These are phyloP conservation scores for Bisporella sp. DNA, from an alignment of 2,329 filamentous ascomycete genomes.

Conservation along the genomic window DNA sequence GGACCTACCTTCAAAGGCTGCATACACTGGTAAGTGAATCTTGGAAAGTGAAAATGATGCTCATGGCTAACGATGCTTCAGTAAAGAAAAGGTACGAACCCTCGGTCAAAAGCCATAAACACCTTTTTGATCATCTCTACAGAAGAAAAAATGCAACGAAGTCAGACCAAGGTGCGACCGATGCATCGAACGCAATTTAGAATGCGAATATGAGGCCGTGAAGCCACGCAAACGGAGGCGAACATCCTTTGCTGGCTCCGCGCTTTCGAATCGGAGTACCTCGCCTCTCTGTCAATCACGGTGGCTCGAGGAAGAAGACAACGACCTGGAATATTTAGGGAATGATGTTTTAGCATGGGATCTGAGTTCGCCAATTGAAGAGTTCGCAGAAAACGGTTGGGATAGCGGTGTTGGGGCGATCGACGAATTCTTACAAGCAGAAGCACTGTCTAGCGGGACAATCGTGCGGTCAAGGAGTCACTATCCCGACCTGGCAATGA, in stretches of 20 bases:
- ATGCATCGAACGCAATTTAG: slow-evolving; percentile 20
- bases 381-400: slow-evolving; percentile 16
- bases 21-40: slow-evolving; percentile 24
- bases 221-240: slow-evolving; percentile 21
- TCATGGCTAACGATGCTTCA: slow-evolving; percentile 15
- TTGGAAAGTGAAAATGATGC: neutral
- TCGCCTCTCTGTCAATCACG: slow-evolving; percentile 12
- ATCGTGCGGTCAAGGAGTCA: slow-evolving; percentile 19
- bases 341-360: slow-evolving; percentile 17
- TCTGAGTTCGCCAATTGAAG: slow-evolving; percentile 13
- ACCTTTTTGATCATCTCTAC: neutral
- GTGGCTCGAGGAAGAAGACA: slow-evolving; percentile 18
- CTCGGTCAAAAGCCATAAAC: no score
- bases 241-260: slow-evolving; percentile 11
- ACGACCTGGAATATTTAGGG: slow-evolving; percentile 6
- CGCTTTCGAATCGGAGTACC: slow-evolving; percentile 13
- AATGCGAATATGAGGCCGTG: slow-evolving; percentile 27
- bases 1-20: slow-evolving; percentile 17
- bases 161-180: slow-evolving; percentile 24
- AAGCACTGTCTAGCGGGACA: slow-evolving; percentile 3
- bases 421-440: slow-evolving; percentile 18
- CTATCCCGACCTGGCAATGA: slow-evolving; percentile 27
- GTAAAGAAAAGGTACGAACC: slow-evolving; percentile 26
- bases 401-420: slow-evolving; percentile 11
- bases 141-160: slow-evolving; percentile 30